These are phyloP conservation scores for Dictyostelium firmibasis DNA, from an alignment of 78 protist species.

Conservation along the genomic window DNA sequence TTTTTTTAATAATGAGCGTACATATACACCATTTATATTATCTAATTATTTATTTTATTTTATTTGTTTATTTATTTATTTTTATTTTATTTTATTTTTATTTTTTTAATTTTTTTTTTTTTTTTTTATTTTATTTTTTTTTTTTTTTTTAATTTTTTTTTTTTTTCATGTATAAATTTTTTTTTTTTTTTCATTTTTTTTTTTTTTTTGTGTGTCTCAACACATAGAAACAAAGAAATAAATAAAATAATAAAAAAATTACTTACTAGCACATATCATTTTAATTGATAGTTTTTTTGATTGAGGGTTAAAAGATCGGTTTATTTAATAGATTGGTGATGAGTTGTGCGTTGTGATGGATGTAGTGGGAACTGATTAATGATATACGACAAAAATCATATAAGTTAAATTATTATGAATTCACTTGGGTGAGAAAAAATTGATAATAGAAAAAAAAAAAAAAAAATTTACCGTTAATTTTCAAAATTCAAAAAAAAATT, in stretches of 20 bases:
- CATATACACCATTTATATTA: no score
- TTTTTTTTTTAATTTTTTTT: no score
- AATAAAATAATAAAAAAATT: no score
- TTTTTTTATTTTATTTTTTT: no score
- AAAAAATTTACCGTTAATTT: neutral
- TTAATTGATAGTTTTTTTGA: neutral
- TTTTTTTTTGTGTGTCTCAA: neutral
- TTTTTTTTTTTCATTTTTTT: neutral
- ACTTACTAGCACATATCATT: neutral
- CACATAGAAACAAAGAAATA: no score
- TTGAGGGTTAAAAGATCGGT: neutral
- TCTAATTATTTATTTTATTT: no score
- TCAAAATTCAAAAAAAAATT: no score
- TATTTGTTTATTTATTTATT: no score
- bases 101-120: no score
- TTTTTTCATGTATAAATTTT: no score
- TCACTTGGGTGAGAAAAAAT: neutral
- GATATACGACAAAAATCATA: neutral
- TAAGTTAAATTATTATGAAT: neutral
- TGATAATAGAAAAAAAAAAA: neutral
- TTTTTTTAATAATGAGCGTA: no score
- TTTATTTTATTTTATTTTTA: no score
- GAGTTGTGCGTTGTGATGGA: neutral
- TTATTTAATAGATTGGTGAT: neutral
- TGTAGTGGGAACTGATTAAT: neutral